phyloP scores from a whole-genome alignment of 306 rosid species.

The Cucumis hystrix region DNA sequence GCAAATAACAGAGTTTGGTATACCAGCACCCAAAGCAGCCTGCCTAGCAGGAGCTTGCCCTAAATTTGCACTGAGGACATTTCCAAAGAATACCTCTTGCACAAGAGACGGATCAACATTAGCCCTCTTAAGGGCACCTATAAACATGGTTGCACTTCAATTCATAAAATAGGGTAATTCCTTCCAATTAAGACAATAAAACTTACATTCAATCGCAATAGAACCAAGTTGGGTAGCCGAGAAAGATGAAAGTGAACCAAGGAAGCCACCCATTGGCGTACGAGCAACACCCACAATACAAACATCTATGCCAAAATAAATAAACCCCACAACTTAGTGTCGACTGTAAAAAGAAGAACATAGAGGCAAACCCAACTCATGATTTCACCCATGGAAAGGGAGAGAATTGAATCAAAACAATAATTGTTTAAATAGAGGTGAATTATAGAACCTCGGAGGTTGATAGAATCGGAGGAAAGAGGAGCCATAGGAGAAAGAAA shows the following conservation, averaged over 20 bases:
- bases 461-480: neutral
- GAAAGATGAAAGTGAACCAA: slow-evolving; percentile 68
- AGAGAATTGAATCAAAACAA: neutral
- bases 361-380: neutral
- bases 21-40: slow-evolving; percentile 84
- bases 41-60: slow-evolving; percentile 98
- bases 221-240: slow-evolving; percentile 86
- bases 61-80: slow-evolving; percentile 80
- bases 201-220: slow-evolving; percentile 45
- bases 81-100: slow-evolving; percentile 92
- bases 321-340: neutral
- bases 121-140: slow-evolving; percentile 80
- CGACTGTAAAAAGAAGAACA: neutral
- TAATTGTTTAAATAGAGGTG: neutral
- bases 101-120: slow-evolving; percentile 69
- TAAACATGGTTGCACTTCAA: neutral
- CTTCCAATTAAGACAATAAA: neutral
- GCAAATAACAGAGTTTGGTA: slow-evolving; percentile 73
- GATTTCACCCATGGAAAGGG: neutral
- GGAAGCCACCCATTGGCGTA: slow-evolving; percentile 78
- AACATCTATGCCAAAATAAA: slow-evolving; percentile 39
- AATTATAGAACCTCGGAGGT: neutral
- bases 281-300: slow-evolving; percentile 90
- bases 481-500: neutral
- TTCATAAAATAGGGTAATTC: neutral